Percentiles rank a stretch among this genome's conserved stretches.
These are phyloP conservation scores for Bremia lactucae DNA, from an alignment of 352 stramenopile genomes.

Conservation along the genomic window DNA sequence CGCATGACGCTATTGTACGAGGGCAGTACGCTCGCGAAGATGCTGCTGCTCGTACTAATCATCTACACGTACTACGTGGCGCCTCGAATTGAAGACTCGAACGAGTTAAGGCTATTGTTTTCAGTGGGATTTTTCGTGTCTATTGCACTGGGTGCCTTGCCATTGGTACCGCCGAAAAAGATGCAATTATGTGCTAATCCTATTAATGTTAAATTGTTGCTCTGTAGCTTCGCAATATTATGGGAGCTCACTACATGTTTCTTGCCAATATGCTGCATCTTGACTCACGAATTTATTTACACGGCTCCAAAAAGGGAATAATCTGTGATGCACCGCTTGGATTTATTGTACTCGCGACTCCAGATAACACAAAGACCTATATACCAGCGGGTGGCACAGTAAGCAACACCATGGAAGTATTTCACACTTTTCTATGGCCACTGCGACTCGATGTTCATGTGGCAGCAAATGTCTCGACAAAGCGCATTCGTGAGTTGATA, in stretches of 20 bases:
- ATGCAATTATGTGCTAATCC: too few species aligned
- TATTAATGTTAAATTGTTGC: not conserved
- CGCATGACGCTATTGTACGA: conserved; percentile 59
- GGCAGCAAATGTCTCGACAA: conserved; percentile 19
- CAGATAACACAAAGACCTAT: conserved; percentile 48
- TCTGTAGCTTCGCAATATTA: conserved; percentile 49
- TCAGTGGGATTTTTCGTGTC: conserved; percentile 64
- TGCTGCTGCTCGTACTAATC: conserved; percentile 55
- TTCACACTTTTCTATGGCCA: conserved; percentile 40
- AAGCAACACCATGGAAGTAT: conserved; percentile 40
- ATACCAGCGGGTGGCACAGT: conserved; percentile 49
- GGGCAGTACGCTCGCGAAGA: conserved; percentile 54
- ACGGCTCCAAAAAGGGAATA: conserved; percentile 29
- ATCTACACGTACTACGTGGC: conserved; percentile 69
- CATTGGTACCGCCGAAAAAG: conserved; percentile 43
- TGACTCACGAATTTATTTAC: conserved; percentile 34
- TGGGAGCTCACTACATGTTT: conserved; percentile 72
- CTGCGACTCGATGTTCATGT: conserved; percentile 41
- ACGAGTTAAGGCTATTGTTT: conserved; percentile 36
- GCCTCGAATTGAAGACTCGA: conserved; percentile 41
- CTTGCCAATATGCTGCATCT: conserved; percentile 59
- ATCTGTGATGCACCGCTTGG: conserved; percentile 51
- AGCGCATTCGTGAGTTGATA: conserved; percentile 40
- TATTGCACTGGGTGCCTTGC: conserved; percentile 41
- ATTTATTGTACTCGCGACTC: conserved; percentile 52